Evolutionary conservation across 129 eudicot genomes (phyloP).

Genomic region (Solidago caesia): DNA sequence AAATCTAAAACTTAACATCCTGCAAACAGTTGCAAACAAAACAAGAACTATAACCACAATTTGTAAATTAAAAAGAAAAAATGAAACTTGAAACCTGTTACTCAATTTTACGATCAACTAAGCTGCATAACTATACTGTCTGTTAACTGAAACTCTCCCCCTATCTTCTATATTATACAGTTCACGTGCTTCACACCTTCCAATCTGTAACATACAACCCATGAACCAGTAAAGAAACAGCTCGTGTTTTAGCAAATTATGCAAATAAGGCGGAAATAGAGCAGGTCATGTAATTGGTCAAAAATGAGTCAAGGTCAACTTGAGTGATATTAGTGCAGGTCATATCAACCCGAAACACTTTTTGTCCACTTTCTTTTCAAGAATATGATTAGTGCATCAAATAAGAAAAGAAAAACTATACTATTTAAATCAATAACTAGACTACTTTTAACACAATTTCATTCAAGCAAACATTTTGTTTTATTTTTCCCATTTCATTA

Average conservation of each 20-base stretch:
- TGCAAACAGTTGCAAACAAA: constrained; percentile 15
- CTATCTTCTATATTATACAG: constrained; percentile 21
- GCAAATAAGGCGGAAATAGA: neutral
- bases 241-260: neutral
- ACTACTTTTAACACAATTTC: neutral
- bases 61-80: constrained; percentile 7
- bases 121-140: constrained; percentile 28
- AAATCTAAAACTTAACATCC: constrained; percentile 18
- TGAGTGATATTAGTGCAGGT: neutral
- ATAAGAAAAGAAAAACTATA: too few relatives aligned
- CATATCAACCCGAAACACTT: neutral
- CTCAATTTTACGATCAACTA: constrained; percentile 10
- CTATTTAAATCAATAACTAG: neutral
- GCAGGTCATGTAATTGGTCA: neutral
- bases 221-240: neutral
- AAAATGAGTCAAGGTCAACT: neutral
- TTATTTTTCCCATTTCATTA: neutral
- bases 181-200: constrained; percentile 19
- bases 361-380: neutral
- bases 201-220: constrained; percentile 20
- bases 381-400: neutral
- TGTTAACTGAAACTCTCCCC: constrained; percentile 25
- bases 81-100: constrained; percentile 1
- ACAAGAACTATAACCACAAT: constrained; percentile 22
- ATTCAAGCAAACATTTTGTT: neutral